Evolutionary conservation across 2,329 filamentous ascomycete genomes (phyloP).

Genomic region (Tetracladium maxilliforme): DNA sequence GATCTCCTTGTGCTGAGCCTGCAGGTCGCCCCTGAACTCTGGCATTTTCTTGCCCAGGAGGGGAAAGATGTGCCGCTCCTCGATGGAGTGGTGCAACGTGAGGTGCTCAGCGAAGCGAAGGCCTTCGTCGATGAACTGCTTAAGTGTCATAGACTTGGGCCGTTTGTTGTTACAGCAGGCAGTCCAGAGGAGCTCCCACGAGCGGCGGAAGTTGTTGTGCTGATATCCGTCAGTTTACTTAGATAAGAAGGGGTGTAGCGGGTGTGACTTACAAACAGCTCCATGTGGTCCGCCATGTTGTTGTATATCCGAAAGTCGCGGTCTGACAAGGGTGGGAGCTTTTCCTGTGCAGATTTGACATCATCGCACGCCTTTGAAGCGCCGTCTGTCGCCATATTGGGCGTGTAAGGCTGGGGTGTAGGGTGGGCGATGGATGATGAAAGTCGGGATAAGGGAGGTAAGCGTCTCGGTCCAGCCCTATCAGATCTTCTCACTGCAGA

Average conservation of each 20-base stretch:
- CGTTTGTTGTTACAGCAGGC: slow-evolving; percentile 46
- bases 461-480: too few relatives aligned
- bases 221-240: slow-evolving; percentile 15
- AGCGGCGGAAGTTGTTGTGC: slow-evolving; percentile 64
- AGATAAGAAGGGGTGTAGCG: background rate
- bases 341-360: slow-evolving; percentile 1
- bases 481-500: too few relatives aligned
- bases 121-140: slow-evolving; percentile 52
- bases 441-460: too few relatives aligned
- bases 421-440: too few relatives aligned
- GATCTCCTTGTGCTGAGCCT: slow-evolving; percentile 66
- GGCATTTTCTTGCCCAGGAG: slow-evolving; percentile 64
- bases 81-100: slow-evolving; percentile 67
- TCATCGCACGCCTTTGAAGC: too few relatives aligned
- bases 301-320: slow-evolving; percentile 47
- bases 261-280: slow-evolving; percentile 35
- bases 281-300: slow-evolving; percentile 46
- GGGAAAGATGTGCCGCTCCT: slow-evolving; percentile 73
- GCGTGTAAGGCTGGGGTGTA: too few relatives aligned
- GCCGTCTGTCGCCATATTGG: too few relatives aligned
- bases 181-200: slow-evolving; percentile 57
- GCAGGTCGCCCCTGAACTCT: slow-evolving; percentile 54
- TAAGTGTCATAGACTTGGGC: slow-evolving; percentile 47
- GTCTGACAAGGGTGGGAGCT: slow-evolving; percentile 35
- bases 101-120: slow-evolving; percentile 58